Percentiles rank a stretch among this genome's conserved stretches.
Conservation (phyloP, 805 yeast species). For the Suhomyces pyralidae region DNA sequence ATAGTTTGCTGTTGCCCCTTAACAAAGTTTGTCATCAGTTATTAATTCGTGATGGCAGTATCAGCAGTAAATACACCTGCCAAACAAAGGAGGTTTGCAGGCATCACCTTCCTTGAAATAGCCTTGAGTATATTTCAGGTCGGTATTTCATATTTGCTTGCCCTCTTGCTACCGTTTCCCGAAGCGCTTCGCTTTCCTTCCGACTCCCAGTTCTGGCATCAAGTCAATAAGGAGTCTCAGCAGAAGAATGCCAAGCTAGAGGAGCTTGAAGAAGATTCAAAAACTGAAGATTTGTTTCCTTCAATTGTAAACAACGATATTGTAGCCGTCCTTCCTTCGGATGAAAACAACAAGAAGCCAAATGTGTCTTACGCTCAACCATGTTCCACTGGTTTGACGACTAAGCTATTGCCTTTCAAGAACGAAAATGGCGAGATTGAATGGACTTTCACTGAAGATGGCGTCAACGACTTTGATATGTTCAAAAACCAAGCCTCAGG, state of each 20-base stretch:
- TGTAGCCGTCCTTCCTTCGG: background rate
- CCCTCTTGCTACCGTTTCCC: conserved; percentile 1
- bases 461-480: conserved; percentile 24
- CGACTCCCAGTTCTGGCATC: conserved; percentile 2
- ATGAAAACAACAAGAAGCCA: background rate
- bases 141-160: conserved; percentile 5
- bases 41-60: background rate
- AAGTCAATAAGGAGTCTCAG: background rate
- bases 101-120: conserved; percentile 7
- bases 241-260: background rate
- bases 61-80: background rate
- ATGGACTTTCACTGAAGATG: conserved; percentile 52
- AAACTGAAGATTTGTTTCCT: conserved; percentile 8
- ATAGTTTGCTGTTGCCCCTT: background rate
- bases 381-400: conserved; percentile 51
- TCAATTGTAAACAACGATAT: conserved; percentile 7
- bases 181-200: conserved; percentile 2
- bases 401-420: conserved; percentile 50
- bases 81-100: conserved; percentile 4
- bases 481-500: conserved; percentile 15
- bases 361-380: conserved; percentile 13
- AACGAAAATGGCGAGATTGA: conserved; percentile 55
- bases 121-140: conserved; percentile 7
- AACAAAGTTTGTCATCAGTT: background rate
- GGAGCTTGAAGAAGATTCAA: background rate